phyloP scores from a whole-genome alignment of 441 rosid genomes.

The Populus hybrid region DNA sequence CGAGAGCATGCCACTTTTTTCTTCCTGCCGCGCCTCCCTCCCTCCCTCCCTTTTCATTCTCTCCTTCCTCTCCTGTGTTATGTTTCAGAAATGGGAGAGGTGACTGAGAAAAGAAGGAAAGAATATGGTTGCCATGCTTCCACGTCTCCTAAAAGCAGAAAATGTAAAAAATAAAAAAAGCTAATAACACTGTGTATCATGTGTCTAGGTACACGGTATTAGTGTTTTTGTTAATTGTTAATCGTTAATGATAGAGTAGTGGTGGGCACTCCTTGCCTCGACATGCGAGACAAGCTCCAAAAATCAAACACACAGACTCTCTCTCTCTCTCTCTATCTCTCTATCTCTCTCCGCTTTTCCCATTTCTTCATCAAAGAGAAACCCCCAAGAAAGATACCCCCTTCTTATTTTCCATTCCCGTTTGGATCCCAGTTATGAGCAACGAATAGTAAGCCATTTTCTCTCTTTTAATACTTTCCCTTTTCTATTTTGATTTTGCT shows the following conservation, averaged over 20 bases:
- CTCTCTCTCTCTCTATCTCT: too few species aligned
- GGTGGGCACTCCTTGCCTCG: too few species aligned
- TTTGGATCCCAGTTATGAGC: conserved; percentile 44
- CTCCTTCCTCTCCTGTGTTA: background rate
- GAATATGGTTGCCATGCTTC: background rate
- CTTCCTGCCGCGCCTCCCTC: too few species aligned
- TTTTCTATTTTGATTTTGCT: background rate
- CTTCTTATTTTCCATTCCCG: conserved; percentile 16
- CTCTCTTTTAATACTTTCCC: background rate
- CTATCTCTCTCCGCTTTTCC: too few species aligned
- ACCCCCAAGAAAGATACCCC: background rate
- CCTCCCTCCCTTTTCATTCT: background rate
- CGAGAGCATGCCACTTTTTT: too few species aligned
- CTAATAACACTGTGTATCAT: too few species aligned
- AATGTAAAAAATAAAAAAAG: too few species aligned
- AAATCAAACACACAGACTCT: background rate
- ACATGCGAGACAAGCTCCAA: too few species aligned
- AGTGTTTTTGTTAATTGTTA: background rate
- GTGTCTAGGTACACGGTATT: too few species aligned
- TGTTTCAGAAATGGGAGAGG: background rate
- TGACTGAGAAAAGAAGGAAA: too few species aligned
- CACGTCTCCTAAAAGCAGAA: background rate
- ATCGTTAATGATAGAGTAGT: background rate
- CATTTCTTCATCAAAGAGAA: background rate
- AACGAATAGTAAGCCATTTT: conserved; percentile 54